Base-by-base conservation (phyloP, 306 rosid species). In the Bauhinia variegata region DNA sequence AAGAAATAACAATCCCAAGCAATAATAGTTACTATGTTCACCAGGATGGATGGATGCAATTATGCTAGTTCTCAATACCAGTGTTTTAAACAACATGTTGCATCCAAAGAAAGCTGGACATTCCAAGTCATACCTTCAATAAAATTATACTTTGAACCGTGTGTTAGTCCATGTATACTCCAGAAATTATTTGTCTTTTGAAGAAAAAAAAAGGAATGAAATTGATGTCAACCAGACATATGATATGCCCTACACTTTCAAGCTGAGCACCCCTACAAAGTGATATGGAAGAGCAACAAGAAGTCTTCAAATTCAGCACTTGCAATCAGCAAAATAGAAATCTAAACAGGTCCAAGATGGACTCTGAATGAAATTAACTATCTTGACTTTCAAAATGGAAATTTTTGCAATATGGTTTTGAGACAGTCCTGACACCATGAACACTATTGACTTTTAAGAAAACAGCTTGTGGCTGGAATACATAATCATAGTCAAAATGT, bases 261-360 rank as follows among this genome's bases (percentile, higher is more conserved):
- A 64, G 73, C 54, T 42, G 49, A 68, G 67, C 33, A 19, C 56
- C 49, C 56, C 33, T 19, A 42, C 60, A 57, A 43, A 77, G 33
- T 16, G 57, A 31, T 43, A 31, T 8, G 60, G 48, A 51, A 57
- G 47, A 58, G 70, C 34, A 6, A 44, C 56, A 13, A 6, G 17
- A 55, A 63, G 32, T 49, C 32, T 48, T 67, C 12, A 38, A n/a
- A 68, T 34, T 65, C 50, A 37, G 32, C 58, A 58, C 64, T 65
- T 56, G 32, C 54, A 54, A 67, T 59, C 53, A 64, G 15, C 7
- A 15, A 37, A 13, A 52, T 37, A 32, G 1, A 46, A 70, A 67
- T 16, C 7, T 11, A 53, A 55, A 62, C 57, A 59, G 41, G 63
- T 44, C 62, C 48, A n/a, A 38, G 60, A 17, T 2, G 50, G 38